Percentiles rank a stretch among this genome's conserved stretches.
These are phyloP conservation scores for Gamsiella multidivaricata DNA, from an alignment of 192 early-diverging fungal species.

Conservation along the genomic window DNA sequence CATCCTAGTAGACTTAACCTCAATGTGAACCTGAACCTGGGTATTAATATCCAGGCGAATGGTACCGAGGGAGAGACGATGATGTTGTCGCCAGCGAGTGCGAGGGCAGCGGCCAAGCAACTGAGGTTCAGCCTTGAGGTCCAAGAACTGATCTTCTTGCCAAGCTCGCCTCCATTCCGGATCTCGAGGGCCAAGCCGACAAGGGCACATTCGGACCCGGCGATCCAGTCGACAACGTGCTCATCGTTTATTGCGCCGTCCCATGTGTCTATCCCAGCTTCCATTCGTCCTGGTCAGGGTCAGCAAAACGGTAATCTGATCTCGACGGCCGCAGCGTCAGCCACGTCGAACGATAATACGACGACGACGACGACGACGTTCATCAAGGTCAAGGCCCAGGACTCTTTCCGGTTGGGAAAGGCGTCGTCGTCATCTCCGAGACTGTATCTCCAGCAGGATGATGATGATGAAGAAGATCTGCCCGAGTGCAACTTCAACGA, in stretches of 20 bases:
- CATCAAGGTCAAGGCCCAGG: conserved; percentile 28
- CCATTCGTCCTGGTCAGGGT: neutral
- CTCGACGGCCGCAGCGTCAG: conserved; percentile 20
- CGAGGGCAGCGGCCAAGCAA: conserved; percentile 15
- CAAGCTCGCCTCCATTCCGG: conserved; percentile 39
- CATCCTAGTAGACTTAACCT: conserved; percentile 27
- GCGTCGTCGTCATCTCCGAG: neutral
- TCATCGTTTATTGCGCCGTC: conserved; percentile 44
- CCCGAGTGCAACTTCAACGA: conserved; percentile 15
- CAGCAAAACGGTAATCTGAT: conserved; percentile 19
- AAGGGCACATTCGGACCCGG: conserved; percentile 42
- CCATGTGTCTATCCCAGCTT: neutral
- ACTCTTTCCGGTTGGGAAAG: neutral
- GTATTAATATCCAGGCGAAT: conserved; percentile 2
- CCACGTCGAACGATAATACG: conserved; percentile 8
- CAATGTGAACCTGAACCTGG: conserved; percentile 17
- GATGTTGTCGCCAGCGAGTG: neutral
- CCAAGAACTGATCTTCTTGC: conserved; percentile 44
- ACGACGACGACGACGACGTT: conserved; percentile 33
- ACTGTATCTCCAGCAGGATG: neutral
- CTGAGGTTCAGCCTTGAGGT: conserved; percentile 48
- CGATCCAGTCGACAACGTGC: conserved; percentile 20
- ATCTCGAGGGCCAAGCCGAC: conserved; percentile 46
- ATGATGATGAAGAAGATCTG: conserved; percentile 16
- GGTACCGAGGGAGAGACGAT: too few species aligned